Conservation (phyloP, 768 basidiomycete species). For the Phaffia tasmanica region DNA sequence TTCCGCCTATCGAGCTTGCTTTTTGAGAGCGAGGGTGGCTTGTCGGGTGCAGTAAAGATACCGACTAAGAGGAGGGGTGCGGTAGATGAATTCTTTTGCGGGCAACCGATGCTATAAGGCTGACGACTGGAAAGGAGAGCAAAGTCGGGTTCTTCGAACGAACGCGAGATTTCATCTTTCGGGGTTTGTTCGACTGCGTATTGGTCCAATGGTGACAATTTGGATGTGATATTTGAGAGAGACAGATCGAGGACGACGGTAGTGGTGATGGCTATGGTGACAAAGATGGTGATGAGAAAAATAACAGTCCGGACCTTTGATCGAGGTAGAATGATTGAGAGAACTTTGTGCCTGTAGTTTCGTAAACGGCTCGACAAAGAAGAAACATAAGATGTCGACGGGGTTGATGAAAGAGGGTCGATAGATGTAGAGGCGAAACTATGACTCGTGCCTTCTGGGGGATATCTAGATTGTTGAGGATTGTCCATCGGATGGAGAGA, state of each 20-base stretch:
- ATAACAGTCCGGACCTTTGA: slow-evolving; percentile 15
- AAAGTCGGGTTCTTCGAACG: slow-evolving; percentile 40
- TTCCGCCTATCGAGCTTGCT: slow-evolving; percentile 33
- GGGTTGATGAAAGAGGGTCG: too few species aligned
- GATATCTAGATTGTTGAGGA: too few species aligned
- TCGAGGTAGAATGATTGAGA: slow-evolving; percentile 17
- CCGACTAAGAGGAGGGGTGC: slow-evolving; percentile 35
- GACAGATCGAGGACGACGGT: slow-evolving; percentile 7
- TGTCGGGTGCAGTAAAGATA: slow-evolving; percentile 35
- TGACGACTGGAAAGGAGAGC: slow-evolving; percentile 35
- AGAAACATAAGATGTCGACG: too few species aligned
- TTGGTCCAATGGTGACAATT: slow-evolving; percentile 18
- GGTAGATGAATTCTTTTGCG: background rate
- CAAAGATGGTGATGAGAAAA: background rate
- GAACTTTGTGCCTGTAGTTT: too few species aligned
- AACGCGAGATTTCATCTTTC: slow-evolving; percentile 10
- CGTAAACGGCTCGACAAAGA: too few species aligned
- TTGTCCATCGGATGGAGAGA: too few species aligned
- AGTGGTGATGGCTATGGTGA: background rate
- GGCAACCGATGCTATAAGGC: slow-evolving; percentile 36
- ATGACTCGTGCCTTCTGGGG: too few species aligned
- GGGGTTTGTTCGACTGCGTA: slow-evolving; percentile 14
- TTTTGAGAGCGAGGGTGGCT: too few species aligned
- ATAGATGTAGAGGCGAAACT: too few species aligned
- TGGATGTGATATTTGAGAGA: slow-evolving; percentile 9